phyloP scores from a whole-genome alignment of 78 protist species.

The Polysphondylium violaceum region DNA sequence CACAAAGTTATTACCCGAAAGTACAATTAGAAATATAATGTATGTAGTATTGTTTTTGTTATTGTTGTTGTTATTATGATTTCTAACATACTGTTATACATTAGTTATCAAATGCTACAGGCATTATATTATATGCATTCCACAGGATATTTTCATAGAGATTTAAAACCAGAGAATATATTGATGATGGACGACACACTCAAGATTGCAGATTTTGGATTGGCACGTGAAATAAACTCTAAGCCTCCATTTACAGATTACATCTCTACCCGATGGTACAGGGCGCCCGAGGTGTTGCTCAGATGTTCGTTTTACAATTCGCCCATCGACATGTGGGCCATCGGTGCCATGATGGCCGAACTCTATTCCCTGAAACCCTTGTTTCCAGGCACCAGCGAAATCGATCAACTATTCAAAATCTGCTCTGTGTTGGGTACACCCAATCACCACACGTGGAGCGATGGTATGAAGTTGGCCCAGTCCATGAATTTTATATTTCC shows the following conservation, averaged over 20 bases:
- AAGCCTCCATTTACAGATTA: constrained; percentile 98
- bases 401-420: constrained; percentile 94
- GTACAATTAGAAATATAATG: constrained; percentile 79
- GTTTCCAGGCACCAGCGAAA: constrained; percentile 95
- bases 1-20: constrained; percentile 83
- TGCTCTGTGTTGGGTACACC: constrained; percentile 95
- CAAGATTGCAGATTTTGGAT: constrained; percentile 99
- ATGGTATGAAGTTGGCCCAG: constrained; percentile 86
- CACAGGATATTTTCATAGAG: constrained; percentile 94
- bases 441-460: constrained; percentile 84
- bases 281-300: constrained; percentile 98
- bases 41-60: neutral
- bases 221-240: constrained; percentile 95
- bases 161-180: constrained; percentile 98
- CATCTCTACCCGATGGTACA: constrained; percentile 99
- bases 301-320: constrained; percentile 24
- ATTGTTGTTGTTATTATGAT: neutral
- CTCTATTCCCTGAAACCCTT: constrained; percentile 93
- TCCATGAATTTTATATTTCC: constrained; percentile 89
- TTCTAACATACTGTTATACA: neutral
- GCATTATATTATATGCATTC: constrained; percentile 92
- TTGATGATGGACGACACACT: constrained; percentile 64
- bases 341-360: constrained; percentile 97
- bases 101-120: constrained; percentile 91
- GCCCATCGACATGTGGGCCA: constrained; percentile 78